Percentiles rank a stretch among this genome's conserved stretches.
Conservation (phyloP, 1,139 yeast genomes). For the Pichia sp. region DNA sequence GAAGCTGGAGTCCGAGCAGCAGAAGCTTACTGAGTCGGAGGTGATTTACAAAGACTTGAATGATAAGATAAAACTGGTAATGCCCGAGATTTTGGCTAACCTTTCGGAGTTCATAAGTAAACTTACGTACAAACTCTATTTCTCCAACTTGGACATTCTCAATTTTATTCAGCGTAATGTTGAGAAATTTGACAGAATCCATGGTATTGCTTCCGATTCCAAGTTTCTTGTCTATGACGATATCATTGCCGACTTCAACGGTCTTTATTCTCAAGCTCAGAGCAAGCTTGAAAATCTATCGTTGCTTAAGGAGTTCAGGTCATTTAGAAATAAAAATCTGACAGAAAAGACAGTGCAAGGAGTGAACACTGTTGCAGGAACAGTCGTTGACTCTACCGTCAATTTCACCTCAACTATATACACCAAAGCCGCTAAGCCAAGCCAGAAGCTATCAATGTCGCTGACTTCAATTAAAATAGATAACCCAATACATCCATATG, state of each 20-base stretch:
- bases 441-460: conserved; percentile 27
- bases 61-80: conserved; percentile 37
- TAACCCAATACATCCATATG: conserved; percentile 31
- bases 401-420: conserved; percentile 29
- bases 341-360: conserved; percentile 26
- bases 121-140: conserved; percentile 36
- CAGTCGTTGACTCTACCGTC: conserved; percentile 27
- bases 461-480: conserved; percentile 26
- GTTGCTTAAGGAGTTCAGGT: conserved; percentile 29
- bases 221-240: conserved; percentile 19
- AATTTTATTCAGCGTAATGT: conserved; percentile 33
- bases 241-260: conserved; percentile 24
- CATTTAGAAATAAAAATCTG: conserved; percentile 24
- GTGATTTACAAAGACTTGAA: conserved; percentile 37
- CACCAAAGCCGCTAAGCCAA: conserved; percentile 31
- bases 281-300: conserved; percentile 37
- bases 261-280: conserved; percentile 34
- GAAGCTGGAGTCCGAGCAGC: conserved; percentile 35
- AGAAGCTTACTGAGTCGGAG: conserved; percentile 34
- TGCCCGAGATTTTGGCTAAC: conserved; percentile 45
- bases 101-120: conserved; percentile 49
- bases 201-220: conserved; percentile 35
- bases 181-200: conserved; percentile 36
- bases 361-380: conserved; percentile 27
- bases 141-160: conserved; percentile 33